Evolutionary conservation across 129 eudicot species (phyloP).

Genomic region (Saposhnikovia divaricata): DNA sequence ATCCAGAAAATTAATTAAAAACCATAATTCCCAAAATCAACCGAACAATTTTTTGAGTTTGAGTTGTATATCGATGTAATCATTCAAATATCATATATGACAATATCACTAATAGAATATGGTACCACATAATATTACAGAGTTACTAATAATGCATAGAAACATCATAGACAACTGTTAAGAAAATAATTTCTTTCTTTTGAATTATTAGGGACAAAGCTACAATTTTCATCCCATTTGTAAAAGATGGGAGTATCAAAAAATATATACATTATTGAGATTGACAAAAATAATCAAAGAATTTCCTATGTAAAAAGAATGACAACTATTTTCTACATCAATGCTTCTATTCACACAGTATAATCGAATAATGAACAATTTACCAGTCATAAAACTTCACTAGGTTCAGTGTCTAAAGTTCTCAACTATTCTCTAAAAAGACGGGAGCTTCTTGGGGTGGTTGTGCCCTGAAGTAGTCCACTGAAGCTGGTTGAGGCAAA

Average conservation of each 20-base stretch:
- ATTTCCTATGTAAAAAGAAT: conserved; percentile 19
- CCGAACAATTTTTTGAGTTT: too few relatives aligned
- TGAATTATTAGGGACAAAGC: conserved; percentile 4
- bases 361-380: too few relatives aligned
- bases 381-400: too few relatives aligned
- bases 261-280: conserved; percentile 3
- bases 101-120: too few relatives aligned
- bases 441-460: too few relatives aligned
- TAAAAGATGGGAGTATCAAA: conserved; percentile 11
- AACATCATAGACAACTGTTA: not conserved
- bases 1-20: too few relatives aligned
- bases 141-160: not conserved
- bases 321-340: not conserved
- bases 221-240: conserved; percentile 17
- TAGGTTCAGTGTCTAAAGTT: too few relatives aligned
- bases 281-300: conserved; percentile 17
- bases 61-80: not conserved
- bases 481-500: too few relatives aligned
- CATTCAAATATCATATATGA: not conserved
- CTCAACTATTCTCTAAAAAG: too few relatives aligned
- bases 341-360: too few relatives aligned
- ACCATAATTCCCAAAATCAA: too few relatives aligned
- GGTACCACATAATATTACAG: not conserved
- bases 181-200: conserved; percentile 8
- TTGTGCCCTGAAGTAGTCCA: too few relatives aligned